These are phyloP conservation scores for Fusarium devonianum DNA, from an alignment of 2,329 filamentous ascomycete genomes.

Conservation along the genomic window DNA sequence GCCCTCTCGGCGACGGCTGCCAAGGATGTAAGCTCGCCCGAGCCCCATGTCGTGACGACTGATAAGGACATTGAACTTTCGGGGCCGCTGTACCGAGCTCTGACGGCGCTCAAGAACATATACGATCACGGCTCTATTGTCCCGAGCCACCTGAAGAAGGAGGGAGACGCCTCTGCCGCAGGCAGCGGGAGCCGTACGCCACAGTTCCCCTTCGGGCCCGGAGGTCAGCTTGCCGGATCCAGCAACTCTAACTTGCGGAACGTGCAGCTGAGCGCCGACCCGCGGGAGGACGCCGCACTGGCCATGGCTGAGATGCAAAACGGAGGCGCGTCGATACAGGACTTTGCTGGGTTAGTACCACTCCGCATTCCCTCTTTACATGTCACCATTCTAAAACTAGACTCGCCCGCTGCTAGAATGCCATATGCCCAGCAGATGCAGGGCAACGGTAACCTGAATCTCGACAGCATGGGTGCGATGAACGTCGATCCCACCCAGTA, in stretches of 20 bases:
- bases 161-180: slow-evolving; percentile 55
- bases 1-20: slow-evolving; percentile 70
- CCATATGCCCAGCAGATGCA: slow-evolving; percentile 51
- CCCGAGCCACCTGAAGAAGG: slow-evolving; percentile 58
- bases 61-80: slow-evolving; percentile 69
- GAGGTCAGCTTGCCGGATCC: slow-evolving; percentile 33
- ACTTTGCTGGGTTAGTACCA: slow-evolving; percentile 52
- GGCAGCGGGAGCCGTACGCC: slow-evolving; percentile 57
- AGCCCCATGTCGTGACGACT: slow-evolving; percentile 60
- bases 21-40: slow-evolving; percentile 64
- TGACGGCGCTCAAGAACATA: slow-evolving; percentile 69
- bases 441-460: slow-evolving; percentile 39
- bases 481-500: slow-evolving; percentile 64
- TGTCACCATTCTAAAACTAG: slow-evolving; percentile 32
- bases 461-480: slow-evolving; percentile 58
- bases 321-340: slow-evolving; percentile 54
- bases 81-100: slow-evolving; percentile 66
- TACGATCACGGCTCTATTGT: slow-evolving; percentile 69
- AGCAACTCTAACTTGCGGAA: slow-evolving; percentile 40
- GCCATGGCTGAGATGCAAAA: slow-evolving; percentile 73
- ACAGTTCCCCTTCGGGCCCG: slow-evolving; percentile 40
- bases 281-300: slow-evolving; percentile 67
- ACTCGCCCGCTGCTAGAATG: slow-evolving; percentile 40
- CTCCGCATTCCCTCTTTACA: background rate
- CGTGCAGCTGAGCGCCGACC: slow-evolving; percentile 50